phyloP scores from a whole-genome alignment of 148 eudicot species.

The Fallopia convolvulus region DNA sequence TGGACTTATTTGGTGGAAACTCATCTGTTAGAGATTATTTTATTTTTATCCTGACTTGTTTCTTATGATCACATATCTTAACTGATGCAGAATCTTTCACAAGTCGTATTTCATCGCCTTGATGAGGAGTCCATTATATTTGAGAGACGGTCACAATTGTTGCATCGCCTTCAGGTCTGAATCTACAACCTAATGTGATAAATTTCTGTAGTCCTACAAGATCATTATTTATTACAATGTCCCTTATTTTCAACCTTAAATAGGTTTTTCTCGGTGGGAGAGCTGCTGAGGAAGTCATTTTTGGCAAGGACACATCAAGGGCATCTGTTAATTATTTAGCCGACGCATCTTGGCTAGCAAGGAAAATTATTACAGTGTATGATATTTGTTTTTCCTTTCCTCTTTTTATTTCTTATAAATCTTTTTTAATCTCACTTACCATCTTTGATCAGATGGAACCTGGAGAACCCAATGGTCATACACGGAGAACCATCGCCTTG shows the following conservation, averaged over 20 bases:
- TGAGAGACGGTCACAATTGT: slow-evolving; percentile 74
- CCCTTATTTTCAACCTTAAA: background rate
- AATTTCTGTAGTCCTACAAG: background rate
- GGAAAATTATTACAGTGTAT: slow-evolving; percentile 79
- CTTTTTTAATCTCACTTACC: background rate
- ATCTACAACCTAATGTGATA: background rate
- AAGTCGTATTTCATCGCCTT: slow-evolving; percentile 73
- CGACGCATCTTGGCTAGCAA: slow-evolving; percentile 97
- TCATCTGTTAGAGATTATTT: background rate
- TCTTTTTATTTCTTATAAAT: background rate
- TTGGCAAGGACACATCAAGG: slow-evolving; percentile 73
- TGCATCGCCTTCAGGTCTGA: slow-evolving; percentile 89
- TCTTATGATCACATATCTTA: background rate
- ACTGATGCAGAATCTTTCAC: slow-evolving; percentile 32
- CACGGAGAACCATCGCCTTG: slow-evolving; percentile 89
- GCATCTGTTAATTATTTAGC: slow-evolving; percentile 92
- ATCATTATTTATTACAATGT: background rate
- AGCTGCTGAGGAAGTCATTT: slow-evolving; percentile 93
- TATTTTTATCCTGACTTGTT: background rate
- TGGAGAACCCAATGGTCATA: slow-evolving; percentile 77
- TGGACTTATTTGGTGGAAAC: background rate
- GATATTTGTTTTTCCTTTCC: background rate
- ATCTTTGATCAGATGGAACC: slow-evolving; percentile 56
- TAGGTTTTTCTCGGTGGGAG: slow-evolving; percentile 93
- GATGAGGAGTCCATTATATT: slow-evolving; percentile 77